These are phyloP conservation scores for Penicillium coprophilum DNA, from an alignment of 495 filamentous ascomycete species.

Conservation along the genomic window DNA sequence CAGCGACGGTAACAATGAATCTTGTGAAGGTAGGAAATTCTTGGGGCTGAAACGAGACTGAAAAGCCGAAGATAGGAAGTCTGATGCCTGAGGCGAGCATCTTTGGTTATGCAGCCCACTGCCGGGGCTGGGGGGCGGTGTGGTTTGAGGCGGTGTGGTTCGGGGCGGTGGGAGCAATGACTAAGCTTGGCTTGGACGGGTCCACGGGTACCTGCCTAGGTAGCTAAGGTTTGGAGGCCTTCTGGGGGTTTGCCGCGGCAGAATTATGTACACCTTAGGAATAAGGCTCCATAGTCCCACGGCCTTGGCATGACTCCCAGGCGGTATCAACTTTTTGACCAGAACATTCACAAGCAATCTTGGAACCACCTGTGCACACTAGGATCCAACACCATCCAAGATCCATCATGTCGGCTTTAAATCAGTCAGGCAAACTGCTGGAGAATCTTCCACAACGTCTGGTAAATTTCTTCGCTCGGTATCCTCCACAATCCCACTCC, in stretches of 20 bases:
- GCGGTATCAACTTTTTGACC: slow-evolving; percentile 24
- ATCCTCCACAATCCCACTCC: slow-evolving; percentile 64
- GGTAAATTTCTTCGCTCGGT: slow-evolving; percentile 84
- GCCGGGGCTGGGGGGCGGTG: background rate
- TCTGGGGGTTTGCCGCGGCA: no score
- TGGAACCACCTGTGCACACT: background rate
- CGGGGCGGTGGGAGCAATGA: background rate
- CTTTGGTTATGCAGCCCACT: background rate
- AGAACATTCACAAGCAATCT: background rate
- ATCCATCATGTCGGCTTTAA: slow-evolving; percentile 30
- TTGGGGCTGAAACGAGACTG: slow-evolving; percentile 15
- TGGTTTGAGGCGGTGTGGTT: background rate
- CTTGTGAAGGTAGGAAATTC: slow-evolving; percentile 3
- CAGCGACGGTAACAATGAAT: slow-evolving; percentile 21
- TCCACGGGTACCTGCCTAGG: no score
- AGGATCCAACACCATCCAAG: background rate
- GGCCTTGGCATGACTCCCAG: slow-evolving; percentile 1
- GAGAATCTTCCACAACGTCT: slow-evolving; percentile 61
- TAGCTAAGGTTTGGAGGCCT: no score
- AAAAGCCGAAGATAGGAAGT: slow-evolving; percentile 21
- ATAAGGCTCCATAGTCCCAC: background rate
- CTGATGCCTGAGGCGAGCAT: slow-evolving; percentile 1
- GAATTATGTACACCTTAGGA: background rate
- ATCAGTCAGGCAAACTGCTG: slow-evolving; percentile 12
- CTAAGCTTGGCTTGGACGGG: background rate